Evolutionary conservation across 192 early-diverging fungal genomes (phyloP).

Genomic region (Geranomyces michiganensis): DNA sequence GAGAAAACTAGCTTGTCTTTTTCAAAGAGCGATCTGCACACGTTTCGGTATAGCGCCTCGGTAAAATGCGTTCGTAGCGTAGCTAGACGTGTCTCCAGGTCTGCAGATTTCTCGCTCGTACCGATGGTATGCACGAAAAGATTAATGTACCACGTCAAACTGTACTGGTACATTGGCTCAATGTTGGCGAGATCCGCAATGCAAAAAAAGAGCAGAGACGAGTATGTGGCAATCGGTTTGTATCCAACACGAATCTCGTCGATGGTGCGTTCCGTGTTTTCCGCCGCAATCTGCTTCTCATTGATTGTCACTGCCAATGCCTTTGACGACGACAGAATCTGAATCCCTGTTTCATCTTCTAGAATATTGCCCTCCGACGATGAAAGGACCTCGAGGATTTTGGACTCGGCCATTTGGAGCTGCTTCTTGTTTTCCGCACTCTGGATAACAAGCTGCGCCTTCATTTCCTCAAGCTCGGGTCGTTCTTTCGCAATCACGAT

Average conservation of each 20-base stretch:
- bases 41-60: slow-evolving; percentile 59
- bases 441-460: slow-evolving; percentile 59
- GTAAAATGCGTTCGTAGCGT: slow-evolving; percentile 61
- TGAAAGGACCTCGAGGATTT: slow-evolving; percentile 64
- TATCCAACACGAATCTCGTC: slow-evolving; percentile 66
- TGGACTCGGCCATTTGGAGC: slow-evolving; percentile 63
- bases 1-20: slow-evolving; percentile 69
- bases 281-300: slow-evolving; percentile 62
- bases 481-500: slow-evolving; percentile 68
- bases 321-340: slow-evolving; percentile 64
- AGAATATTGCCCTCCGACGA: slow-evolving; percentile 63
- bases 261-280: slow-evolving; percentile 64
- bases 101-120: slow-evolving; percentile 61
- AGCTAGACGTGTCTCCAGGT: slow-evolving; percentile 46
- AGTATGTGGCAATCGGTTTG: slow-evolving; percentile 58
- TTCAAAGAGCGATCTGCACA: slow-evolving; percentile 66
- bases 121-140: slow-evolving; percentile 57
- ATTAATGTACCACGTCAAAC: slow-evolving; percentile 65
- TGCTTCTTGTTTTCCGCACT: slow-evolving; percentile 67
- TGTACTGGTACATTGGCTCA: slow-evolving; percentile 70
- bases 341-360: slow-evolving; percentile 68
- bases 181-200: slow-evolving; percentile 66
- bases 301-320: slow-evolving; percentile 61
- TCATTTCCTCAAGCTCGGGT: slow-evolving; percentile 65
- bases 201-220: slow-evolving; percentile 62